Evolutionary conservation across 2,329 filamentous ascomycete species (phyloP), one percentile per base, ranked within the genome.

Genomic region (Dryadomyces quercivorus): DNA sequence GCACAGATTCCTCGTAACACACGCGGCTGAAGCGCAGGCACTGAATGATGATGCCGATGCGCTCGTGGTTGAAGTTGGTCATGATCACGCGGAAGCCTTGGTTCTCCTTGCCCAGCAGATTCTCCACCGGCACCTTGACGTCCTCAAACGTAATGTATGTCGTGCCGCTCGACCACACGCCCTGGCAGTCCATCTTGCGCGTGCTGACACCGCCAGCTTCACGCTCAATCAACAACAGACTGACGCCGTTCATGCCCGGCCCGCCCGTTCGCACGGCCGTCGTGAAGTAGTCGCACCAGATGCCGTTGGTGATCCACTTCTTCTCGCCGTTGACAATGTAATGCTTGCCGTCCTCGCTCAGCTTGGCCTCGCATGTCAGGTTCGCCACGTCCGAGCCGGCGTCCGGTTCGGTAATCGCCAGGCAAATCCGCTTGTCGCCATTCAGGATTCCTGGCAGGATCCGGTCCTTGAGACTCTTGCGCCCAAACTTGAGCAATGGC

Each of bases 41-140:
- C 73, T 98, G 93, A 75, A 97, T 97, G 73, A 97, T 91, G 71
- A 98, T 97, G 59, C 93, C 93, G 63, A 98, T 91, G 59, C 93
- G 88, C 75, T 98, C 93, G 77, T 97, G 93, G 80, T 97, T 97
- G 78, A 96, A 96, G 79, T 96, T 96, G 68, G 89, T 96, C 92
- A 97, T 97, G 77, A 98, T 92, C 67, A 95, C 59, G 80, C 91
- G 88, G 82, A 98, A 98, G 43, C 93, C 93, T 69, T 95, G 86
- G 78, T 98, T 95, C 75, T 95, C 85, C 77, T 96, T 97, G 72
- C 93, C 93, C 57, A 98, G 84, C 63, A 98, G 71, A 75, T 98
- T 97, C 79, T 95, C 92, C n/a, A 97, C 93, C 1, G 93, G 93
- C 0, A 98, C 93, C 77, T 97, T 97, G 71, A 97, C 93, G 67